Base-by-base conservation (phyloP, 345 rosid genomes). In the Brassica incana region DNA sequence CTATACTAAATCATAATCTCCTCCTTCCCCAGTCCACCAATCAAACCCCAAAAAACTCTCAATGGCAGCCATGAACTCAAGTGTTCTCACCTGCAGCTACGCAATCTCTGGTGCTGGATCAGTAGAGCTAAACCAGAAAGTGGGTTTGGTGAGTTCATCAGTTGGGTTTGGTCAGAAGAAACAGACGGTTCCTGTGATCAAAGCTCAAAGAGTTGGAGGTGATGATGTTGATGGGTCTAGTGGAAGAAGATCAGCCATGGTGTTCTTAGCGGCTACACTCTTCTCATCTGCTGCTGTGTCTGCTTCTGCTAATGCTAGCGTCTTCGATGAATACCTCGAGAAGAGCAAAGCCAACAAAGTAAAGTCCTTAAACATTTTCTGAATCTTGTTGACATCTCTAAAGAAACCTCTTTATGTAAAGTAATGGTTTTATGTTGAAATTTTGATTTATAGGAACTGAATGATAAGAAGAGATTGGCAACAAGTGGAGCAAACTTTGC, bases 401-500 rank as follows among this genome's bases (percentile, higher is more conserved):
- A 60, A 50, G 48, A 32, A 64, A 52, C 48, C 58, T 40, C 15
- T 4, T 7, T 6, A 69, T 27, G 54, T 16, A 67, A 38, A 40
- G 0, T 76, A 27, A 76, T 33, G 6, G 16, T 38, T 56, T 25
- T 67, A 4, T 2, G 2, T 61, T 18, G 8, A 56, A 7, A 18
- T 16, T 40, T 15, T 58, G 78, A 64, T 14, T 23, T 11, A 11
- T 72, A 95, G 99, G 99, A 88, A 80, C 82, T 95, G 83, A 95
- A 95, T 80, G 99, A 95, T 80, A 87, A 88, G 92, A 95, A 93
- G 91, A 91, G 98, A 77, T 80, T 95, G 85, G 98, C 97, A 29
- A 93, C 99, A 15, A 95, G 93, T 72, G 98, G 98, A 52, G 98
- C 99, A 3, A 95, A 95, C 88, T 93, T 95, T 81, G 92, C 98